A percentile compares a stretch with the other conserved stretches of the same genome.
Evolutionary conservation across 768 basidiomycete species (phyloP).

Genomic region (Lentinus brumalis): DNA sequence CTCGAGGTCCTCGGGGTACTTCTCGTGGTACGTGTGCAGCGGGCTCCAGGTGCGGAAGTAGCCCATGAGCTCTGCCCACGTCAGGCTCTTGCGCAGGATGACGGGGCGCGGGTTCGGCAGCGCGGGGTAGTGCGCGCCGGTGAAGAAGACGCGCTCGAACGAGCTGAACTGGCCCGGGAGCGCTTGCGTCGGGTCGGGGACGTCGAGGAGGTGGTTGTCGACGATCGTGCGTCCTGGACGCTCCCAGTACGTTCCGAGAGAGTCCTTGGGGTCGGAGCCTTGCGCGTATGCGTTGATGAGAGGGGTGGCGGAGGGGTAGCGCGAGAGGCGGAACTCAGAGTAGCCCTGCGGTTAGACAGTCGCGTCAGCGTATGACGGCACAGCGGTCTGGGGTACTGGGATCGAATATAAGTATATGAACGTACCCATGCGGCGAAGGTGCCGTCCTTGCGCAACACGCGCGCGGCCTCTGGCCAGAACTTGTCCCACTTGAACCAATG

Average conservation of each 20-base stretch:
- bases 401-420: not conserved
- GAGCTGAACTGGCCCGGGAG: conserved; percentile 40
- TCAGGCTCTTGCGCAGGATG: conserved; percentile 59
- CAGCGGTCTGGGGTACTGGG: not conserved
- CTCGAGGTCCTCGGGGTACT: conserved; percentile 55
- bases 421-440: conserved; percentile 76
- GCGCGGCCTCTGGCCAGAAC: conserved; percentile 67
- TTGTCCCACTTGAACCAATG: conserved; percentile 82
- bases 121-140: conserved; percentile 52
- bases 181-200: conserved; percentile 52
- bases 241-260: conserved; percentile 76
- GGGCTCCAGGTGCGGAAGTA: conserved; percentile 77
- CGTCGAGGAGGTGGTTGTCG: conserved; percentile 65
- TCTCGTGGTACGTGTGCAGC: conserved; percentile 66
- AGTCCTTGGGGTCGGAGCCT: conserved; percentile 52
- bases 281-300: conserved; percentile 66
- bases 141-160: conserved; percentile 59
- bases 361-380: not conserved
- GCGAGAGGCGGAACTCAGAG: conserved; percentile 71
- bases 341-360: conserved; percentile 47
- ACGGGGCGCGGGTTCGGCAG: conserved; percentile 43
- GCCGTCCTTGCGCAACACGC: conserved; percentile 62
- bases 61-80: conserved; percentile 64
- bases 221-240: conserved; percentile 79
- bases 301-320: conserved; percentile 57